Percentiles rank a stretch among this genome's conserved stretches.
phyloP scores from a whole-genome alignment of 495 filamentous ascomycete genomes.

The Xylaria nigripes region DNA sequence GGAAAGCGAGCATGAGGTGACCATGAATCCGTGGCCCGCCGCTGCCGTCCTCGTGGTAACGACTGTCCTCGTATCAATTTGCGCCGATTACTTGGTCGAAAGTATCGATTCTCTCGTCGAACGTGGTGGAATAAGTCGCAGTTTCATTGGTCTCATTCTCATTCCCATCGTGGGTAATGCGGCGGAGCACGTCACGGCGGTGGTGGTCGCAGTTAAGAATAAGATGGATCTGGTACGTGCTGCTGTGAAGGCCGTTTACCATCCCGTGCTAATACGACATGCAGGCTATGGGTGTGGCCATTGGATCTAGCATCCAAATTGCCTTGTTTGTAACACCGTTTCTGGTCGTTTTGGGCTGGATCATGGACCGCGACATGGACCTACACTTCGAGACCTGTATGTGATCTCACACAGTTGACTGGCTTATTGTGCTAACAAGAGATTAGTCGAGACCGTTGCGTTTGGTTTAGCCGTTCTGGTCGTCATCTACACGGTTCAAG shows the following conservation, averaged over 20 bases:
- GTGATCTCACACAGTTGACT: slow-evolving; percentile 7
- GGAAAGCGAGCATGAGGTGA: no score
- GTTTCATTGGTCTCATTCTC: slow-evolving; percentile 90
- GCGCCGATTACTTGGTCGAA: slow-evolving; percentile 87
- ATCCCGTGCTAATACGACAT: slow-evolving; percentile 1
- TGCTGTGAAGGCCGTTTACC: background rate
- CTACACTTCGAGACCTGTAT: slow-evolving; percentile 71
- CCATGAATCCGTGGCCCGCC: slow-evolving; percentile 65
- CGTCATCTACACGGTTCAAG: slow-evolving; percentile 85
- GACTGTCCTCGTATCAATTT: slow-evolving; percentile 79
- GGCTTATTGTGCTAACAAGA: slow-evolving; percentile 4
- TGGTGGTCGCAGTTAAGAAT: slow-evolving; percentile 83
- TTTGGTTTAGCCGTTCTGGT: slow-evolving; percentile 86
- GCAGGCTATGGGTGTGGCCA: slow-evolving; percentile 78
- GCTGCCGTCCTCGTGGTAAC: slow-evolving; percentile 61
- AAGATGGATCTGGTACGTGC: slow-evolving; percentile 77
- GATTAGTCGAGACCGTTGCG: slow-evolving; percentile 76
- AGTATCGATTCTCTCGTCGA: slow-evolving; percentile 86
- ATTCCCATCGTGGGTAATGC: slow-evolving; percentile 97
- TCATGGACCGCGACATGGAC: slow-evolving; percentile 71
- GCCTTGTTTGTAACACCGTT: slow-evolving; percentile 86
- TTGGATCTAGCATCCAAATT: slow-evolving; percentile 91
- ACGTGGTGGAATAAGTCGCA: slow-evolving; percentile 80
- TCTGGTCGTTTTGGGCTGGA: slow-evolving; percentile 85
- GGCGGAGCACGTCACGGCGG: slow-evolving; percentile 92